Conservation (phyloP, 257 asterid genomes). For the Primulina huaijiensis region DNA sequence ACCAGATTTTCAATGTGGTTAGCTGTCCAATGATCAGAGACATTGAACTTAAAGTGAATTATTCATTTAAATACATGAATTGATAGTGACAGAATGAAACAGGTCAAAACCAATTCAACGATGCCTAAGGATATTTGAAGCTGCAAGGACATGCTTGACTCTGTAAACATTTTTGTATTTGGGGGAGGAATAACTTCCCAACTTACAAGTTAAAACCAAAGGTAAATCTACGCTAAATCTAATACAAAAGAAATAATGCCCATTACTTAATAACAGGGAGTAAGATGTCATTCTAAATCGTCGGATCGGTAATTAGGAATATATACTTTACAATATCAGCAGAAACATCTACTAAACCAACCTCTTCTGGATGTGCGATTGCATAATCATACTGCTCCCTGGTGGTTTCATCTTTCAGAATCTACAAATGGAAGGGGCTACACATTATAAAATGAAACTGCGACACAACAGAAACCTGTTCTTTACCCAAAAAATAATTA, state of each 20-base stretch:
- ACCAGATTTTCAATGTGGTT: neutral
- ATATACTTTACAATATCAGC: constrained; percentile 13
- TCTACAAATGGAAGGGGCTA: constrained; percentile 42
- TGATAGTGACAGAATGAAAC: neutral
- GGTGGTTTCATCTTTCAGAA: constrained; percentile 90
- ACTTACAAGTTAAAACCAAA: neutral
- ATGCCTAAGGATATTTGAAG: neutral
- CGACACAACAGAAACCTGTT: neutral
- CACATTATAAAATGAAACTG: constrained; percentile 9
- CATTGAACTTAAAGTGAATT: neutral
- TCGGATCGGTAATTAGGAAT: constrained; percentile 12
- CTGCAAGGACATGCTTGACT: constrained; percentile 9
- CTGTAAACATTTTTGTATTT: constrained; percentile 12
- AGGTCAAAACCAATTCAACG: neutral
- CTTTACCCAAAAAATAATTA: neutral
- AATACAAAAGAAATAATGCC: neutral
- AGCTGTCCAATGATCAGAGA: constrained; percentile 9
- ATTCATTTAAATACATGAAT: neutral
- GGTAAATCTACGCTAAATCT: neutral
- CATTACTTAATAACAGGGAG: neutral
- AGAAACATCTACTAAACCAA: constrained; percentile 29
- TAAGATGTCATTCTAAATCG: neutral
- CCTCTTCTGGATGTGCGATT: constrained; percentile 97
- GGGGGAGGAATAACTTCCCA: neutral
- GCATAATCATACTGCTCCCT: constrained; percentile 97